These are phyloP conservation scores for Anthoceros angustus DNA, from an alignment of 225 moss, liverwort and hornwort genomes.

Conservation along the genomic window DNA sequence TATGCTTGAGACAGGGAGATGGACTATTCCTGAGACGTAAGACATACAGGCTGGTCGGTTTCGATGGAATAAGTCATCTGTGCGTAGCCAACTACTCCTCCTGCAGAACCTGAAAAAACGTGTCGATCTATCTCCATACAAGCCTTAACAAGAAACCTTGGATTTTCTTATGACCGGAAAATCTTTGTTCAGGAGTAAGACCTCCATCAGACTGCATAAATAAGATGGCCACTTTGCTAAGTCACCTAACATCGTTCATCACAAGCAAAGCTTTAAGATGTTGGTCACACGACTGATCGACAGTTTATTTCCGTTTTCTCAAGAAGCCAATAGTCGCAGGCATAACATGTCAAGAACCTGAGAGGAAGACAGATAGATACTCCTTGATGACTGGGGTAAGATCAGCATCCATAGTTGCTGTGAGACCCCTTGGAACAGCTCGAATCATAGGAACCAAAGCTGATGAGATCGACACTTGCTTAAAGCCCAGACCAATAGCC, in stretches of 20 bases:
- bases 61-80: slow-evolving; percentile 74
- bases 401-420: slow-evolving; percentile 90
- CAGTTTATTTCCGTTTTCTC: too few relatives aligned
- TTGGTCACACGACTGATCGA: too few relatives aligned
- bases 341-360: slow-evolving; percentile 18
- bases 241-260: slow-evolving; percentile 46
- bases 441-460: slow-evolving; percentile 91
- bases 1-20: not conserved
- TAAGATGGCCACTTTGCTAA: slow-evolving; percentile 70
- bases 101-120: slow-evolving; percentile 65
- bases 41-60: slow-evolving; percentile 55
- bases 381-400: slow-evolving; percentile 77
- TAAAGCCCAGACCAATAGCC: slow-evolving; percentile 60
- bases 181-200: slow-evolving; percentile 82
- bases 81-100: slow-evolving; percentile 92
- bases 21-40: not conserved
- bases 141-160: not conserved
- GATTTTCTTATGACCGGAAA: slow-evolving; percentile 60
- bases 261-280: not conserved
- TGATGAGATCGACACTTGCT: slow-evolving; percentile 90
- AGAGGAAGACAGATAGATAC: slow-evolving; percentile 77
- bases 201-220: slow-evolving; percentile 99
- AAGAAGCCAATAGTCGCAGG: too few relatives aligned
- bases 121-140: not conserved
- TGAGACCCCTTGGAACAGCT: slow-evolving; percentile 88